Base-by-base conservation (phyloP, 1,139 yeast species). In the Kurtzmaniella natalensis region DNA sequence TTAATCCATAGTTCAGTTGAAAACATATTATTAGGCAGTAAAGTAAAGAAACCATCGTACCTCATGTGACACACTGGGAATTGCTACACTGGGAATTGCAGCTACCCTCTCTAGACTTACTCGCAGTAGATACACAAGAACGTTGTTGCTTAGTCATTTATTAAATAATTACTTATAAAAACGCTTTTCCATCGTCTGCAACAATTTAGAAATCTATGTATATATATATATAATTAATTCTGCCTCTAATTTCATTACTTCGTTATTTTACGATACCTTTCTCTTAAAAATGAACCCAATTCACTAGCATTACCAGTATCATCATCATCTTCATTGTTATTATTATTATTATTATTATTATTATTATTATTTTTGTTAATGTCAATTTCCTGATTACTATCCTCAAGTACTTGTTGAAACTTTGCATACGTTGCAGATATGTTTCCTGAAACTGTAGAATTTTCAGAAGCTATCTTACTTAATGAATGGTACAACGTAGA, bases 401-500 rank as follows among this genome's bases (percentile, higher is more conserved):
- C 27, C 11, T 40, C 43, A 10, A 33, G 29, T 3, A 35, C 38
- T 30, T 31, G 35, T 33, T 31, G 43, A 28, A 28, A 36, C 19
- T 11, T 20, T 6, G 16, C 24, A 20, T 28, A 32, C 3, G 36
- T 32, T 3, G 35, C 35, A 7, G 44, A 49, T 25, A 54, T 51
- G 30, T 42, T 47, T 11, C 13, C 26, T 11, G 26, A 23, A 5
- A 23, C 15, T 21, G 38, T 42, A 17, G 56, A 49, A 25, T 44
- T 49, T 5, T 49, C 58, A 3, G 53, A 47, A 20, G 43, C 44
- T 26, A 51, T 48, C 32, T 47, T 47, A 18, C 47, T 25, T 7
- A 59, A 38, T 11, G 66, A 57, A 40, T 61, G 65, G 39, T 57
- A 59, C 18, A 59, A 34, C 1, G 66, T 60, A 1, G 65, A 57